Base-by-base conservation (phyloP, 2,329 filamentous ascomycete species). In the Tolypocladium amazonense region DNA sequence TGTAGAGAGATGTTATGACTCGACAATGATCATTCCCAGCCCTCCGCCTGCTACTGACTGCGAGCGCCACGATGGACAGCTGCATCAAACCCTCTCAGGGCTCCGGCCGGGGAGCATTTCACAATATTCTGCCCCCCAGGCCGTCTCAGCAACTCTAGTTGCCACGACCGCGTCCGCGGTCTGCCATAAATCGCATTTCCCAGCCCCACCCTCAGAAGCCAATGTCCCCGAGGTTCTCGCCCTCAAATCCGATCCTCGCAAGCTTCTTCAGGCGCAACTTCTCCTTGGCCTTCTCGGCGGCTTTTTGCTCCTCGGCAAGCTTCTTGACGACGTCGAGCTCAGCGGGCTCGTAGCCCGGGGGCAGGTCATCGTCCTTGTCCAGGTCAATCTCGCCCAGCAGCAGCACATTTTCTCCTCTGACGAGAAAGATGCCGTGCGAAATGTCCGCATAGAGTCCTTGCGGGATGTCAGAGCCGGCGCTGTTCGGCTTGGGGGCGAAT, bases 321-420 rank as follows among this genome's bases (percentile, higher is more conserved):
- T 82, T 84, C 65, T 87, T 85, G 43, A 96, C 90, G 63, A 87
- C 76, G 55, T 88, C 83, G 56, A 86, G 78, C 1, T 90, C 81
- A 1, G 86, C 91, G 64, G 73, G 70, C 67, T 84, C 77, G 64
- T 88, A 91, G 38, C 87, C 85, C 1, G 90, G 91, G 18, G 91
- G 81, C 23, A 90, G 80, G 61, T 95, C 87, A 73, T 99, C 94
- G 74, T 99, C 94, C 70, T 89, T 91, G 78, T 99, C 94, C 30
- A 99, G 84, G 72, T 99, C 94, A 68, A 99, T 96, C 75, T 97
- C 95, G 43, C 94, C 94, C 23, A 97, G 82, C 53, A 99, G 80
- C 57, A 96, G 81, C n/a, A 99, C 94, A 73, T 99, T 99, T 77
- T 99, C 94, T 66, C 94, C 94, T 61, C 94, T 83, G 54, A 99